These are phyloP conservation scores for Akanthomyces lecanii DNA, from an alignment of 2,329 filamentous ascomycete species.

Conservation along the genomic window DNA sequence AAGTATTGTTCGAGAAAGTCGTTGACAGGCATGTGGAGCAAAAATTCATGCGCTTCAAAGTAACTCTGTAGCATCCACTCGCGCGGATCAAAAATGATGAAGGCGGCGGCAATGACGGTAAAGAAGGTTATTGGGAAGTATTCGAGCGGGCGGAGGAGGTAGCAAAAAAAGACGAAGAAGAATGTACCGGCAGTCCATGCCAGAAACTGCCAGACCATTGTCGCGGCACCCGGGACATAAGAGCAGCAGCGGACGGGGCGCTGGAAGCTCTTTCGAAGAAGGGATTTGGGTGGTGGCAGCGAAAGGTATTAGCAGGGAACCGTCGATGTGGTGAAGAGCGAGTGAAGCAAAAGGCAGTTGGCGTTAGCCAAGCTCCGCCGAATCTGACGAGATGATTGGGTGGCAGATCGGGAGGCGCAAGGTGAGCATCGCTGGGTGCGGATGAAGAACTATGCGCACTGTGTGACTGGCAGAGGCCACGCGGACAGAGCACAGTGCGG, in stretches of 20 bases:
- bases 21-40: slow-evolving; percentile 25
- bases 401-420: slow-evolving; percentile 7
- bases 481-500: slow-evolving; percentile 1
- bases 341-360: slow-evolving; percentile 11
- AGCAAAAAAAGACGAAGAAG: slow-evolving; percentile 35
- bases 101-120: slow-evolving; percentile 19
- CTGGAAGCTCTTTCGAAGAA: slow-evolving; percentile 3
- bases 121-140: slow-evolving; percentile 15
- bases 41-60: slow-evolving; percentile 15
- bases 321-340: neutral
- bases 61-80: slow-evolving; percentile 15
- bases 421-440: neutral
- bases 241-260: slow-evolving; percentile 12
- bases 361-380: slow-evolving; percentile 4
- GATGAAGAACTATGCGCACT: neutral
- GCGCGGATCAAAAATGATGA: slow-evolving; percentile 24
- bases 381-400: slow-evolving; percentile 15
- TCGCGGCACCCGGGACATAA: slow-evolving; percentile 30
- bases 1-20: slow-evolving; percentile 12
- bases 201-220: slow-evolving; percentile 42
- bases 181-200: slow-evolving; percentile 34
- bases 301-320: neutral
- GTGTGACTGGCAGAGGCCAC: neutral
- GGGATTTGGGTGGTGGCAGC: neutral
- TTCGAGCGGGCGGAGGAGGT: slow-evolving; percentile 32